Evolutionary conservation across 768 basidiomycete genomes (phyloP).

Genomic region (Megacollybia marginata): DNA sequence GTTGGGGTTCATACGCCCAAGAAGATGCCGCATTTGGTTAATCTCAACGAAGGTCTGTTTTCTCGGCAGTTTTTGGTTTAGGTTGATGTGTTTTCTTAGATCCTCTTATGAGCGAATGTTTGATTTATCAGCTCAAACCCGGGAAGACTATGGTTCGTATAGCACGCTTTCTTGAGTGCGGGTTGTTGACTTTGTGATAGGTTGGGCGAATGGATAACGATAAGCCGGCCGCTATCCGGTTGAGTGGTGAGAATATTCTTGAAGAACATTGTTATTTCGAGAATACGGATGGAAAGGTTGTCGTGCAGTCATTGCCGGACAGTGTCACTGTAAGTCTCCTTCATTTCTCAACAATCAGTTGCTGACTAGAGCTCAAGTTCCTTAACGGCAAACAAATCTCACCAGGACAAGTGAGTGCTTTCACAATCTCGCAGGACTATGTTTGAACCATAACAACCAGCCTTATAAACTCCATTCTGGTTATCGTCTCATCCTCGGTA

Average conservation of each 20-base stretch:
- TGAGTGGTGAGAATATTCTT: slow-evolving; percentile 88
- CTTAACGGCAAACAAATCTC: slow-evolving; percentile 87
- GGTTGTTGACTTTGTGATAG: slow-evolving; percentile 25
- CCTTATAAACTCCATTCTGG: slow-evolving; percentile 86
- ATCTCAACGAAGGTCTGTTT: slow-evolving; percentile 71
- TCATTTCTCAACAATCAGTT: slow-evolving; percentile 6
- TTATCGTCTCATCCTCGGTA: slow-evolving; percentile 93
- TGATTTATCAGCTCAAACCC: slow-evolving; percentile 86
- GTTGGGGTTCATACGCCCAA: slow-evolving; percentile 98
- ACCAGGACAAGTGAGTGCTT: slow-evolving; percentile 57
- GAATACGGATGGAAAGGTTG: slow-evolving; percentile 78
- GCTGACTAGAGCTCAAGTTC: slow-evolving; percentile 42
- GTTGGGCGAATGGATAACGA: slow-evolving; percentile 85
- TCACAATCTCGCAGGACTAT: not conserved
- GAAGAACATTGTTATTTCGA: slow-evolving; percentile 93
- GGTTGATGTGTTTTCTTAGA: slow-evolving; percentile 35
- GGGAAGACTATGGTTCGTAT: slow-evolving; percentile 67
- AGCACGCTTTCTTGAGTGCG: slow-evolving; percentile 1
- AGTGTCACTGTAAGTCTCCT: slow-evolving; percentile 66
- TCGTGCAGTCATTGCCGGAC: slow-evolving; percentile 69
- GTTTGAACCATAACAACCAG: slow-evolving; percentile 21
- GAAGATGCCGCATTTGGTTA: slow-evolving; percentile 94
- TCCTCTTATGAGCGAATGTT: slow-evolving; percentile 93
- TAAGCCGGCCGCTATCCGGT: slow-evolving; percentile 77
- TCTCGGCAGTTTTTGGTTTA: not conserved